Conservation (phyloP, 2,329 filamentous ascomycete genomes). For the Paracoccidioides brasiliensis region DNA sequence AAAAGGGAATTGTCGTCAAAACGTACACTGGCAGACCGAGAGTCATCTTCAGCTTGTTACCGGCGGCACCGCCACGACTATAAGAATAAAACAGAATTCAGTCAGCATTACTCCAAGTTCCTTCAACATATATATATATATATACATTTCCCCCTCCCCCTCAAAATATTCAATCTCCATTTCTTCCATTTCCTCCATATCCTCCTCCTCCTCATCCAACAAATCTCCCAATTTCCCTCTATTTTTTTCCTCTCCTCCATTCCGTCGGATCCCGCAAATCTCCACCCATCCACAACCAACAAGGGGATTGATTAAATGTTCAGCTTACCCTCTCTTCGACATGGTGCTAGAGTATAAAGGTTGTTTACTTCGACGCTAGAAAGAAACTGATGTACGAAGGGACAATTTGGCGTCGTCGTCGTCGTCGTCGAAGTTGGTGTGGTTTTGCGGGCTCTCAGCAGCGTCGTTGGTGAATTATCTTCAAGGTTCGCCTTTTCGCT, state of each 20-base stretch:
- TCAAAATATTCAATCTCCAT: neutral
- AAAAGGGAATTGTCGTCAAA: slow-evolving; percentile 11
- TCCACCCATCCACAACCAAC: neutral
- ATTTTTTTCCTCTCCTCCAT: neutral
- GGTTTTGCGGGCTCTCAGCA: slow-evolving; percentile 5
- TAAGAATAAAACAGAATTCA: slow-evolving; percentile 17
- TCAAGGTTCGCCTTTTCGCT: slow-evolving; percentile 24
- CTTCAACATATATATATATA: neutral
- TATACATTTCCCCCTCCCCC: neutral
- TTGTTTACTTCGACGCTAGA: slow-evolving; percentile 10
- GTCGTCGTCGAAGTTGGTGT: slow-evolving; percentile 8
- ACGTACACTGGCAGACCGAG: slow-evolving; percentile 99
- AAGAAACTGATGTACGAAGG: slow-evolving; percentile 21
- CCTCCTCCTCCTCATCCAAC: neutral
- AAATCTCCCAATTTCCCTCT: neutral
- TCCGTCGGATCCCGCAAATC: neutral
- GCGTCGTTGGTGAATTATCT: slow-evolving; percentile 15
- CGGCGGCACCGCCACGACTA: slow-evolving; percentile 74
- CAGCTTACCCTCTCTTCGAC: slow-evolving; percentile 39
- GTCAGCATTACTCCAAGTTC: slow-evolving; percentile 3
- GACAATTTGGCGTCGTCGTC: slow-evolving; percentile 8
- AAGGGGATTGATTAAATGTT: slow-evolving; percentile 6
- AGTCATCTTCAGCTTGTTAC: slow-evolving; percentile 99
- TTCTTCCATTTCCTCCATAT: neutral
- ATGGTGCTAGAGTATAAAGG: slow-evolving; percentile 33